Evolutionary conservation across 306 rosid genomes (phyloP).

Genomic region (Lathyrus oleraceus): DNA sequence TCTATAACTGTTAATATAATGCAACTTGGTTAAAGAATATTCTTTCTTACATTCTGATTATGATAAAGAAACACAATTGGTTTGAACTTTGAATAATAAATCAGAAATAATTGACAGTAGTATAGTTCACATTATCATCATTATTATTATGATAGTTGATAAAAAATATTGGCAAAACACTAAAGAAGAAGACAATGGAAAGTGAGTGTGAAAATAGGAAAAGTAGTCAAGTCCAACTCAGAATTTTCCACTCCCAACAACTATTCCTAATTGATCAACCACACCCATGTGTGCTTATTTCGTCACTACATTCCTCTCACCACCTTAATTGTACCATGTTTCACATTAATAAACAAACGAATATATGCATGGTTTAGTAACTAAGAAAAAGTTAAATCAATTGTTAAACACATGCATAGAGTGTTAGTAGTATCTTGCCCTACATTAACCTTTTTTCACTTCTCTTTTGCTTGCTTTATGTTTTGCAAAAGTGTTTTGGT

Average conservation of each 20-base stretch:
- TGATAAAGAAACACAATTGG: constrained; percentile 1
- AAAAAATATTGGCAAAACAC: background rate
- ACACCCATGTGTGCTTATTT: constrained; percentile 17
- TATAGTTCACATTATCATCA: background rate
- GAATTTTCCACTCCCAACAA: constrained; percentile 30
- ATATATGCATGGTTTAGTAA: no score
- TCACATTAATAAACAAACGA: constrained; percentile 1
- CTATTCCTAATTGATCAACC: constrained; percentile 29
- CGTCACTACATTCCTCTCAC: constrained; percentile 29
- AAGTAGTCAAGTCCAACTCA: constrained; percentile 24
- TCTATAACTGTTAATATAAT: background rate
- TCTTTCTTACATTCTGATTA: background rate
- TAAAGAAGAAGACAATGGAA: constrained; percentile 27
- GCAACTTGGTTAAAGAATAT: background rate
- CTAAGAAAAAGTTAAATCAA: no score
- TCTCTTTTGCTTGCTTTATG: background rate
- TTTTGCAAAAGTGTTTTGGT: background rate
- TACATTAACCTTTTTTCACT: background rate
- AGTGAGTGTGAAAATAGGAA: constrained; percentile 25
- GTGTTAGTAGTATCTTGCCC: constrained; percentile 21
- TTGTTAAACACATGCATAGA: constrained; percentile 27
- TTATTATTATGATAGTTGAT: background rate
- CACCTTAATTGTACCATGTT: constrained; percentile 18
- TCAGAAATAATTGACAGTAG: constrained; percentile 1
- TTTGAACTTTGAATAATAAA: background rate